Evolutionary conservation across 768 basidiomycete species (phyloP).

Genomic region (Podaxis mareebaensis): DNA sequence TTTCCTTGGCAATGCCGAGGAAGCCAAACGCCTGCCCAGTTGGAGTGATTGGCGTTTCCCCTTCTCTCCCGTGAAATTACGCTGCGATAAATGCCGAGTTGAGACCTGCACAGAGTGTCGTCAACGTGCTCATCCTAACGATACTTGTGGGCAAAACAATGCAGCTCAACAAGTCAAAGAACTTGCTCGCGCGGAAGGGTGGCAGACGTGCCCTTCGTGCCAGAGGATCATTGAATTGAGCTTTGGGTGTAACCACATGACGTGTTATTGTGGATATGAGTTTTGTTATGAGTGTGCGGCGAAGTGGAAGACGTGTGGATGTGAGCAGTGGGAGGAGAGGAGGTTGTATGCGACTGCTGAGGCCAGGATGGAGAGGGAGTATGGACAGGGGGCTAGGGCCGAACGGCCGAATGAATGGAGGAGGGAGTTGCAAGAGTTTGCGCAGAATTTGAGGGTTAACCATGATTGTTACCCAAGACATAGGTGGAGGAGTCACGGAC

Average conservation of each 20-base stretch:
- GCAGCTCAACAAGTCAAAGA: conserved; percentile 42
- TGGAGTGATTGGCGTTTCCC: background rate
- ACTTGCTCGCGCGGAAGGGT: conserved; percentile 45
- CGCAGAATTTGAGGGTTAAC: conserved; percentile 42
- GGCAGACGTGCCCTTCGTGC: conserved; percentile 69
- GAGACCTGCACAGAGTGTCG: conserved; percentile 20
- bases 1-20: conserved; percentile 18
- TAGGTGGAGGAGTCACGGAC: conserved; percentile 47
- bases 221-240: conserved; percentile 54
- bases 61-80: background rate
- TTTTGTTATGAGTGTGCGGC: conserved; percentile 69
- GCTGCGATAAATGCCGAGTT: conserved; percentile 14
- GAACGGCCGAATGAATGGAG: conserved; percentile 31
- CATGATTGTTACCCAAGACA: conserved; percentile 50
- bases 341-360: conserved; percentile 42
- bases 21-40: background rate
- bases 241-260: conserved; percentile 66
- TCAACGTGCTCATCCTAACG: conserved; percentile 14
- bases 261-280: conserved; percentile 54
- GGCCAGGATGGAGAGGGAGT: conserved; percentile 43
- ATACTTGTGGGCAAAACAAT: conserved; percentile 28
- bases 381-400: conserved; percentile 25
- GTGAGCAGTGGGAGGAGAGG: conserved; percentile 65
- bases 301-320: conserved; percentile 62
- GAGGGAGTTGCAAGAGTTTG: conserved; percentile 32